Evolutionary conservation across 208 protist genomes (phyloP).

Genomic region (Acanthamoeba culbertsoni): DNA sequence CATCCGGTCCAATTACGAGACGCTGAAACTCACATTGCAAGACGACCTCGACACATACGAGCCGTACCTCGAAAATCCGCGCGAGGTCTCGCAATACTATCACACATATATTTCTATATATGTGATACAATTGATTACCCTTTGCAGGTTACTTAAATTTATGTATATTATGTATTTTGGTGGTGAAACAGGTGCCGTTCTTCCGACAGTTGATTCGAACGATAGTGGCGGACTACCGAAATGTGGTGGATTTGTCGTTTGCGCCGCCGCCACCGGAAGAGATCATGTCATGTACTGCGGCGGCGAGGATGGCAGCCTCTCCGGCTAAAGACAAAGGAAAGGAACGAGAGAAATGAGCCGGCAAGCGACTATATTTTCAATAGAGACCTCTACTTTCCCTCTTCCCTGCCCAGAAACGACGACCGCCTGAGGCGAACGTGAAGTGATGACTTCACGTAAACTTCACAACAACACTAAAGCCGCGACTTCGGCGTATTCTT

Average conservation of each 20-base stretch:
- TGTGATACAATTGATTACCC: too few relatives aligned
- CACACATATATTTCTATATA: neutral
- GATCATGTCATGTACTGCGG: neutral
- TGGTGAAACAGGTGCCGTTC: neutral
- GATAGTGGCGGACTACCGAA: slow-evolving; percentile 28
- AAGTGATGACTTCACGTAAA: too few relatives aligned
- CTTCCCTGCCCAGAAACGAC: neutral
- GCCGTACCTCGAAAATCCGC: slow-evolving; percentile 67
- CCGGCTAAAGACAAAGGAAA: neutral
- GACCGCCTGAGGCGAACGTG: too few relatives aligned
- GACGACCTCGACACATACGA: slow-evolving; percentile 67
- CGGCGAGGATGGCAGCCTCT: neutral
- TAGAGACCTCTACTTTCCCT: neutral
- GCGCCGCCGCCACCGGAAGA: neutral
- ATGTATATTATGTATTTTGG: neutral
- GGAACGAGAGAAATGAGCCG: neutral
- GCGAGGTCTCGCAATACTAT: neutral
- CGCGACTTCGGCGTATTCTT: too few relatives aligned
- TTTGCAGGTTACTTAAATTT: neutral
- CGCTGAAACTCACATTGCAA: slow-evolving; percentile 62
- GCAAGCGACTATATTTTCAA: too few relatives aligned
- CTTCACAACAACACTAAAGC: too few relatives aligned
- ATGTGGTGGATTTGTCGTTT: neutral
- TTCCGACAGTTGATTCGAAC: slow-evolving; percentile 17
- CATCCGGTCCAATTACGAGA: slow-evolving; percentile 68